Percentiles rank a stretch among this genome's conserved stretches.
Conservation (phyloP, 2,329 filamentous ascomycete genomes). For the Paecilomyces dactylethromorphus region DNA sequence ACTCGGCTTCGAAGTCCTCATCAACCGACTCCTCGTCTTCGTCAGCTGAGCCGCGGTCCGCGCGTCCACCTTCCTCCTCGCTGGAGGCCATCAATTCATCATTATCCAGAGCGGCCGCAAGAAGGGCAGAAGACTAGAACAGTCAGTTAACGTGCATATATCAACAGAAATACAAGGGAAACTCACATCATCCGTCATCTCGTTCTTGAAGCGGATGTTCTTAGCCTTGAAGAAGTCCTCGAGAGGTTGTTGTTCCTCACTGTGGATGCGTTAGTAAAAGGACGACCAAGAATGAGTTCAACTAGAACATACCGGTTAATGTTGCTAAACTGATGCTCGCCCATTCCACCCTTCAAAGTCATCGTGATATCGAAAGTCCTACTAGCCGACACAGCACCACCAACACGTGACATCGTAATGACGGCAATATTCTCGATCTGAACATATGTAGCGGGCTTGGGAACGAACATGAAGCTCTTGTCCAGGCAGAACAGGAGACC, state of each 20-base stretch:
- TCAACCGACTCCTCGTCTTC: slow-evolving; percentile 94
- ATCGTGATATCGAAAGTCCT: slow-evolving; percentile 97
- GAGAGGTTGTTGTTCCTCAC: slow-evolving; percentile 90
- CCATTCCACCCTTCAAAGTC: slow-evolving; percentile 75
- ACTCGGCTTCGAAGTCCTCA: slow-evolving; percentile 90
- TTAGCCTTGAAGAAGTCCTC: slow-evolving; percentile 97
- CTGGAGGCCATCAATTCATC: slow-evolving; percentile 79
- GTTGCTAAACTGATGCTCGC: slow-evolving; percentile 95
- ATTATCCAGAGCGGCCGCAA: slow-evolving; percentile 76
- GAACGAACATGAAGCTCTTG: slow-evolving; percentile 98
- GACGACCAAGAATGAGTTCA: background rate
- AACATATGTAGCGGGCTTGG: slow-evolving; percentile 95
- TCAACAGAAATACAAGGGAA: slow-evolving; percentile 1
- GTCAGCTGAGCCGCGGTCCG: slow-evolving; percentile 83
- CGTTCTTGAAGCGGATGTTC: slow-evolving; percentile 92
- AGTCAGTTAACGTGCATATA: slow-evolving; percentile 17
- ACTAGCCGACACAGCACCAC: slow-evolving; percentile 85
- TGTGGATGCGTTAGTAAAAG: slow-evolving; percentile 23
- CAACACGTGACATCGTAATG: slow-evolving; percentile 92
- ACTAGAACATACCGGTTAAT: slow-evolving; percentile 66
- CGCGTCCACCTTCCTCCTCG: slow-evolving; percentile 66
- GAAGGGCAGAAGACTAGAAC: slow-evolving; percentile 47
- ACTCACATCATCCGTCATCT: slow-evolving; percentile 91
- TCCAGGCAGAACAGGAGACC: slow-evolving; percentile 95
- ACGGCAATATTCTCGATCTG: slow-evolving; percentile 87